Percentiles rank a stretch among this genome's conserved stretches.
These are phyloP conservation scores for Sporothrix schenckii DNA, from an alignment of 2,329 filamentous ascomycete genomes.

Conservation along the genomic window DNA sequence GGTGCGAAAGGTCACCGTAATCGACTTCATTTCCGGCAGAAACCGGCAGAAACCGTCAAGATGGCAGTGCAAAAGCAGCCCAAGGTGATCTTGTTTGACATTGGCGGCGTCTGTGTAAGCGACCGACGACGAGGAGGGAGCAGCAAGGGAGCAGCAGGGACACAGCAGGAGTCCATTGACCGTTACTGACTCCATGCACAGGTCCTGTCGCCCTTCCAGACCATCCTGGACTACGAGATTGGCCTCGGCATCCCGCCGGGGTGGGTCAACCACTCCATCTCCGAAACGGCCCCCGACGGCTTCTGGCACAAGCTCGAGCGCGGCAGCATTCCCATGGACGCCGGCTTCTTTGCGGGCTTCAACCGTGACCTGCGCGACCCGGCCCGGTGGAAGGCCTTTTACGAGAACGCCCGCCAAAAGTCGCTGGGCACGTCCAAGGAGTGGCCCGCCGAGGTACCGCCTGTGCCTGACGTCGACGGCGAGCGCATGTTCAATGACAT, in stretches of 20 bases:
- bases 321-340: slow-evolving; percentile 76
- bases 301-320: slow-evolving; percentile 88
- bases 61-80: slow-evolving; percentile 57
- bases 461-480: slow-evolving; percentile 73
- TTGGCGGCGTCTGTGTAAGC: slow-evolving; percentile 95
- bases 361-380: slow-evolving; percentile 70
- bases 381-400: slow-evolving; percentile 70
- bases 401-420: slow-evolving; percentile 44
- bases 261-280: slow-evolving; percentile 91
- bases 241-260: slow-evolving; percentile 75
- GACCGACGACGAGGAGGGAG: no score
- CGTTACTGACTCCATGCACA: slow-evolving; percentile 43
- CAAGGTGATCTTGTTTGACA: slow-evolving; percentile 86
- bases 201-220: slow-evolving; percentile 90
- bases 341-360: slow-evolving; percentile 75
- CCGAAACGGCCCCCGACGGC: slow-evolving; percentile 73
- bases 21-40: background rate
- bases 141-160: background rate
- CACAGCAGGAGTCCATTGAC: slow-evolving; percentile 28
- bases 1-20: no score
- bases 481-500: slow-evolving; percentile 85
- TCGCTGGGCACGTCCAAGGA: slow-evolving; percentile 29
- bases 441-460: slow-evolving; percentile 54
- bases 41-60: slow-evolving; percentile 23
- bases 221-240: slow-evolving; percentile 88